These are phyloP conservation scores for Entophlyctis luteolus DNA, from an alignment of 192 early-diverging fungal genomes.

Conservation along the genomic window DNA sequence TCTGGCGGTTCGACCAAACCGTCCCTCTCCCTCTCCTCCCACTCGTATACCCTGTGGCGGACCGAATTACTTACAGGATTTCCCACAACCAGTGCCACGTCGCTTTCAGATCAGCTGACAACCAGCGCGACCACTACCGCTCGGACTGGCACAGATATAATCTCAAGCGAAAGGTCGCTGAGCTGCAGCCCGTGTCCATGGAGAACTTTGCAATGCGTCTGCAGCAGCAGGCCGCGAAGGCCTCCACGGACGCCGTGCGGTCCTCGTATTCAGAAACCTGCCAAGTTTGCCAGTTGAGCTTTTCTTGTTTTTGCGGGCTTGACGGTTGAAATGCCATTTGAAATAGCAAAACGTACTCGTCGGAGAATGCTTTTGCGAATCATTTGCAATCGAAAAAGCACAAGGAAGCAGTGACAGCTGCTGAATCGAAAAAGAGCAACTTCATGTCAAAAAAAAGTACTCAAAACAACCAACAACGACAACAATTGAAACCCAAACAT, in stretches of 20 bases:
- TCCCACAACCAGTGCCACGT: conserved; percentile 69
- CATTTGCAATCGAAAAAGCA: conserved; percentile 95
- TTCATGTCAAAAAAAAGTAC: not conserved
- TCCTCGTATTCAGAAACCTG: conserved; percentile 11
- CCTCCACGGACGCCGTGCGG: conserved; percentile 14
- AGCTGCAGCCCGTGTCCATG: conserved; percentile 75
- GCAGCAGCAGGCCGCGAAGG: conserved; percentile 27
- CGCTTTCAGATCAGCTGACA: conserved; percentile 81
- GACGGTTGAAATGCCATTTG: not conserved
- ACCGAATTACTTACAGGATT: not conserved
- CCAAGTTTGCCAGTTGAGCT: conserved; percentile 11
- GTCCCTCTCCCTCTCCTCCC: not conserved
- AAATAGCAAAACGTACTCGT: conserved; percentile 55
- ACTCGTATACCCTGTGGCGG: not conserved
- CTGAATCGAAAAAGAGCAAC: conserved; percentile 6
- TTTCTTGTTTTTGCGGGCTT: not conserved
- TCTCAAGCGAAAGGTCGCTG: conserved; percentile 92
- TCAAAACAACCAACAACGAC: too few relatives aligned
- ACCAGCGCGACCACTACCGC: conserved; percentile 88
- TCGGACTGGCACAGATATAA: conserved; percentile 99
- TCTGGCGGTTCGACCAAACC: conserved; percentile 31
- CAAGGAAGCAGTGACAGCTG: conserved; percentile 59
- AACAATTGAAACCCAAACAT: too few relatives aligned
- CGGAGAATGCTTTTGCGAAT: conserved; percentile 83
- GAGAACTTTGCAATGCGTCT: conserved; percentile 80